Evolutionary conservation across 2,329 filamentous ascomycete species (phyloP).

Genomic region (Dothiorella sarmentorum): DNA sequence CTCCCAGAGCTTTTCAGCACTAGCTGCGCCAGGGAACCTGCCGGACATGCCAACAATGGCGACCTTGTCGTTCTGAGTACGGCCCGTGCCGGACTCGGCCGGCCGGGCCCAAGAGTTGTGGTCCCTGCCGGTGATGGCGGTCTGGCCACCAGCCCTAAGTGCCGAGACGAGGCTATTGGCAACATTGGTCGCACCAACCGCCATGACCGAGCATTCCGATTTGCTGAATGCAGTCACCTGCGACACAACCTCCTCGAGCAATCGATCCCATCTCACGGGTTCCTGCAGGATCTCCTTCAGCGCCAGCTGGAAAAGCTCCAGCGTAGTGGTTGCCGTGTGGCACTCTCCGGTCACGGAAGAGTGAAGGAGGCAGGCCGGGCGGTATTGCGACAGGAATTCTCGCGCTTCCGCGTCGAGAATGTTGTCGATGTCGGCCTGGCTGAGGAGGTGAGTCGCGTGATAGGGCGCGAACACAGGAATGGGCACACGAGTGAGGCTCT

Average conservation of each 20-base stretch:
- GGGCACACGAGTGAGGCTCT: slow-evolving; percentile 49
- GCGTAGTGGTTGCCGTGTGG: slow-evolving; percentile 43
- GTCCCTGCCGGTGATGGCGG: slow-evolving; percentile 42
- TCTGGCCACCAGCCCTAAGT: slow-evolving; percentile 49
- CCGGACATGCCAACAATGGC: slow-evolving; percentile 83
- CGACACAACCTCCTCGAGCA: slow-evolving; percentile 47
- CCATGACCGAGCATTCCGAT: slow-evolving; percentile 44
- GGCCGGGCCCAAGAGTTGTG: slow-evolving; percentile 43
- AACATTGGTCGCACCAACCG: slow-evolving; percentile 53
- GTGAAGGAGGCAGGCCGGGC: slow-evolving; percentile 44
- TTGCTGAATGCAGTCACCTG: slow-evolving; percentile 43
- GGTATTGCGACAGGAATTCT: slow-evolving; percentile 41
- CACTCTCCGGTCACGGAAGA: slow-evolving; percentile 47
- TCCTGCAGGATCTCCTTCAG: slow-evolving; percentile 46
- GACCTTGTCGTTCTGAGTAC: slow-evolving; percentile 63
- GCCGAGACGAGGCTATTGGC: slow-evolving; percentile 54
- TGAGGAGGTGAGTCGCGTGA: slow-evolving; percentile 56
- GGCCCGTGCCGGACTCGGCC: slow-evolving; percentile 32
- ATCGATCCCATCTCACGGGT: slow-evolving; percentile 49
- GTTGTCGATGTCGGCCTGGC: slow-evolving; percentile 48
- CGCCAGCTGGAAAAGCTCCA: slow-evolving; percentile 44
- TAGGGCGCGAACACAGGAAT: slow-evolving; percentile 58
- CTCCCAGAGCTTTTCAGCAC: slow-evolving; percentile 70
- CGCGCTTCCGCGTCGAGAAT: slow-evolving; percentile 45
- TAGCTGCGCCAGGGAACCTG: slow-evolving; percentile 70